phyloP scores from a whole-genome alignment of 805 yeast genomes.

The Saccharomycopsis javanensis region DNA sequence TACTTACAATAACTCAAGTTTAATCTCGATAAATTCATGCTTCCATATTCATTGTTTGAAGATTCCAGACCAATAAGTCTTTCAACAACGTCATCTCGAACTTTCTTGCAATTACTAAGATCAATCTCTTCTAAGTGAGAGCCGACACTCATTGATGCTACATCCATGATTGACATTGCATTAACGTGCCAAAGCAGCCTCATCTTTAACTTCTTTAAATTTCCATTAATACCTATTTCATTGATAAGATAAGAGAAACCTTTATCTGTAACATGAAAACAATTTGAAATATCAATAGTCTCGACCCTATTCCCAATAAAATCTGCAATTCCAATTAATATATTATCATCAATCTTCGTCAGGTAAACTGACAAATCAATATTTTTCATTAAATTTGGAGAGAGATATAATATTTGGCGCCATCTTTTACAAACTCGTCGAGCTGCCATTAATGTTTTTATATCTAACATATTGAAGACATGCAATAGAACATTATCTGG shows the following conservation, averaged over 20 bases:
- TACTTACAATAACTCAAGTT: conserved; percentile 69
- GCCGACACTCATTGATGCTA: conserved; percentile 58
- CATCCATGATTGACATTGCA: conserved; percentile 76
- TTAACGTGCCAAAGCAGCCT: conserved; percentile 67
- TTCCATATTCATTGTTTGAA: not conserved
- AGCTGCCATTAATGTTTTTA: conserved; percentile 53
- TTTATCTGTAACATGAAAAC: conserved; percentile 69
- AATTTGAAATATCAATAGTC: conserved; percentile 53
- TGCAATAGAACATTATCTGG: conserved; percentile 50
- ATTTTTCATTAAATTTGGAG: conserved; percentile 40
- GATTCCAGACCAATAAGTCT: conserved; percentile 51
- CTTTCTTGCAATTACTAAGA: conserved; percentile 63
- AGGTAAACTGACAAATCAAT: conserved; percentile 58
- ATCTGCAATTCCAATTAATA: conserved; percentile 48
- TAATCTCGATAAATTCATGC: conserved; percentile 36
- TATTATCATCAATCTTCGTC: conserved; percentile 48
- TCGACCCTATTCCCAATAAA: conserved; percentile 64
- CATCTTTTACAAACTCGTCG: conserved; percentile 54
- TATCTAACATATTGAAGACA: conserved; percentile 42
- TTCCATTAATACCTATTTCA: conserved; percentile 59
- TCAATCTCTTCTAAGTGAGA: conserved; percentile 49
- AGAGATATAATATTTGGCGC: conserved; percentile 53
- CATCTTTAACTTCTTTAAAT: conserved; percentile 47
- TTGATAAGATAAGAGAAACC: conserved; percentile 65
- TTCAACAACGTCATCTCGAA: conserved; percentile 60